Evolutionary conservation across 805 yeast species (phyloP), one percentile per base, ranked within the genome.

Genomic region (Candida tibetensis): DNA sequence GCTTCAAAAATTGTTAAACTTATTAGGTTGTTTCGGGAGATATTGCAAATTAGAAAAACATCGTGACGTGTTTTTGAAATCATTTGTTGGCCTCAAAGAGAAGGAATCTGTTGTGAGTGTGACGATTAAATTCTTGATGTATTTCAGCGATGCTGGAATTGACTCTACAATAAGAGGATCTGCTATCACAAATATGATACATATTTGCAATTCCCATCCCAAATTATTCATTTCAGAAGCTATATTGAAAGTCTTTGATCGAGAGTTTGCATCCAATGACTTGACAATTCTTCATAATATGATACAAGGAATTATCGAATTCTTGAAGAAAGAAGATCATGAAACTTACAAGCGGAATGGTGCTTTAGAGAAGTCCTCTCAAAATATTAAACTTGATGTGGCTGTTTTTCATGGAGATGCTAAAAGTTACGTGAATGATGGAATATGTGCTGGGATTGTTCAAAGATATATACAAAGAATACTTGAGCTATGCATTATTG

Each of bases 21-120:
- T 88, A 16, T 54, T 85, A 4, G 90, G 95, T 0, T 74, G 76
- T 30, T 78, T 88, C 60, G 95, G 90, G 0, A 69, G 82, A 32
- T 74, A 72, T 46, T 85, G 93, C 46, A 61, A 76, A n/a, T 71
- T 86, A 39, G 84, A 79, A 38, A 56, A 53, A 4, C 60, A 67
- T 33, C 52, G 72, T 12, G 57, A 54, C 0, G 36, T 67, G 1
- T 77, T 81, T 45, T 23, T 58, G 10, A 55, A 55, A 6, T 52
- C 74, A 16, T 53, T 53, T 2, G 32, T 77, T 10, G 74, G 73
- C 0, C 49, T 77, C 45, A 71, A 67, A 32, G 66, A 63, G 0
- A 71, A 65, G 5, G 91, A 82, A 46, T 67, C 82, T 1, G 65
- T 82, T 1, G 62, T 72, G 10, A 79, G 84, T 36, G 64, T 81